Evolutionary conservation across 345 rosid genomes (phyloP), one percentile per base, ranked within the genome.

Genomic region (Brassica napus): DNA sequence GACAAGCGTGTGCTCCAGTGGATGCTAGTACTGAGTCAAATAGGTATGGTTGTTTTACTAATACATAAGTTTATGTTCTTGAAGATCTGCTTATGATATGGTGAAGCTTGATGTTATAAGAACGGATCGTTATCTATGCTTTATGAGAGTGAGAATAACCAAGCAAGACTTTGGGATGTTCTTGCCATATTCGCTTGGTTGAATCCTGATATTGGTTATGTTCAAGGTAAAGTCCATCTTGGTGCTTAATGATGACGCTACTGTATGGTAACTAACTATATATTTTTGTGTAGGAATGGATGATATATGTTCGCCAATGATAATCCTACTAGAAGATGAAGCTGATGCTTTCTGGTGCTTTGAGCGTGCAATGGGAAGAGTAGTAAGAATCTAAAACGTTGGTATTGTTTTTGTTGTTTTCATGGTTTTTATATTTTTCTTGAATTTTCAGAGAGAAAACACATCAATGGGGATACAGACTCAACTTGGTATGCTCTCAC

Each of bases 341-440:
- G 97, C 91, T 9, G 97, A 92, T 78, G 97, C 97, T 42, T 94
- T 86, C 82, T 94, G 98, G 97, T 94, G 98, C 87, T 94, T 89
- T 82, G 92, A 92, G 82, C 92, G 74, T 80, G 90, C 92, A 54
- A 94, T 94, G 98, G 87, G 88, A 74, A 89, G 87, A 88, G 81
- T 92, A 87, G 97, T 94, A 85, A 72, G 55, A 9, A 11, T 57
- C 74, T 34, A 3, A 26, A 34, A 7, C 32, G n/a, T 44, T 44
- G 3, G n/a, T n/a, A 15, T 24, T 15, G 57, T 18, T 31, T 57
- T 44, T 67, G 31, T 67, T 30, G 39, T 31, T 31, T 73, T 47
- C 70, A 66, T 76, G 26, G 39, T 21, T 16, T 5, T 66, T 76
- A 42, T 62, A 74, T 72, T 65, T 73, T 63, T 77, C 76, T 55